Evolutionary conservation across 1,284 basidiomycete genomes (phyloP).

Genomic region (Puccinia coronata): DNA sequence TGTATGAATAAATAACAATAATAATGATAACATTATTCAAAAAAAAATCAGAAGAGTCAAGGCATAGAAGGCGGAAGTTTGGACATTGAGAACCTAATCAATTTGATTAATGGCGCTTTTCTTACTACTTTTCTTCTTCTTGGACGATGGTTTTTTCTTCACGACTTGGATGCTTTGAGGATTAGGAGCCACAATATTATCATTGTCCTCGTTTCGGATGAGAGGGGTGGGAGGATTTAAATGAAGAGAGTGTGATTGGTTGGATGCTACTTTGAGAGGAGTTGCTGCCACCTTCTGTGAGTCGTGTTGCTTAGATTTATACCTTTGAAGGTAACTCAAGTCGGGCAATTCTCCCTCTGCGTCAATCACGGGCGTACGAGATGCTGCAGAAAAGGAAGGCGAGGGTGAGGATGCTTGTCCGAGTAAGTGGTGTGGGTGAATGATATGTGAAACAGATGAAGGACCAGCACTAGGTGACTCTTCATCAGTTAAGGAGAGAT

Average conservation of each 20-base stretch:
- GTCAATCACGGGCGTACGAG: slow-evolving; percentile 54
- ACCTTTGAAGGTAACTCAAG: slow-evolving; percentile 55
- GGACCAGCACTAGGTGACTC: slow-evolving; percentile 62
- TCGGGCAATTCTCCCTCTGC: slow-evolving; percentile 55
- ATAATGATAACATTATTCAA: too few species aligned
- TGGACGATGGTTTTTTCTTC: slow-evolving; percentile 30
- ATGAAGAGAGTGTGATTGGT: not conserved
- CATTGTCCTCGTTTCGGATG: not conserved
- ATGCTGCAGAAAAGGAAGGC: not conserved
- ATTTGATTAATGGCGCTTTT: not conserved
- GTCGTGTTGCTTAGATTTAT: slow-evolving; percentile 50
- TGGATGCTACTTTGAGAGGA: not conserved
- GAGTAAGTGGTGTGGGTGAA: not conserved
- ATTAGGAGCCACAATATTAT: slow-evolving; percentile 2
- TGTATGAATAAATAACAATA: too few species aligned
- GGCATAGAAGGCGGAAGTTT: too few species aligned
- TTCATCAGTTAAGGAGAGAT: slow-evolving; percentile 59
- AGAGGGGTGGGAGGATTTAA: not conserved
- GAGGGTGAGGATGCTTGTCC: not conserved
- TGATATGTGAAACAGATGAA: slow-evolving; percentile 49
- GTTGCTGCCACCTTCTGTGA: not conserved
- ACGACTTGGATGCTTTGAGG: slow-evolving; percentile 41
- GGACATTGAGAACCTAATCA: not conserved
- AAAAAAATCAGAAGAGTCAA: too few species aligned
- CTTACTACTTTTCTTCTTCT: slow-evolving; percentile 23